Evolutionary conservation across 306 rosid genomes (phyloP).

Genomic region (Vicia faba): DNA sequence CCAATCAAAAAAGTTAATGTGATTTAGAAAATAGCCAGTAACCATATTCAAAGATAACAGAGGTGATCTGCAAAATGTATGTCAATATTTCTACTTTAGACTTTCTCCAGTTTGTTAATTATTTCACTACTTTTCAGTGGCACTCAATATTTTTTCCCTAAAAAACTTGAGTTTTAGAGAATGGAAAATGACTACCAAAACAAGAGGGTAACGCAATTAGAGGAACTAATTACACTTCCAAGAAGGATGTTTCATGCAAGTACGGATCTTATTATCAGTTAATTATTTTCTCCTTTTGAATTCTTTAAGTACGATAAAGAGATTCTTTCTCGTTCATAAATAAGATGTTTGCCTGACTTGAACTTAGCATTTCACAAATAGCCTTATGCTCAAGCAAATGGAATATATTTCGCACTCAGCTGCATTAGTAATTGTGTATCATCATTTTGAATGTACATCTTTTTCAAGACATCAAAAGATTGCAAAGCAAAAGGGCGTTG

Average conservation of each 20-base stretch:
- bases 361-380: conserved; percentile 18
- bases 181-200: conserved; percentile 10
- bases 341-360: neutral
- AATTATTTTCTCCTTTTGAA: conserved; percentile 12
- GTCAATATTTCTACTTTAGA: conserved; percentile 11
- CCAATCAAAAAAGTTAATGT: conserved; percentile 26
- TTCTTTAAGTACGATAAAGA: conserved; percentile 8
- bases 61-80: conserved; percentile 9
- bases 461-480: conserved; percentile 29
- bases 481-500: neutral
- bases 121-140: conserved; percentile 28
- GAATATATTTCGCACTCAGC: conserved; percentile 13
- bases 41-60: conserved; percentile 14
- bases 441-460: conserved; percentile 21
- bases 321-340: neutral
- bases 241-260: conserved; percentile 30
- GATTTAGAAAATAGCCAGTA: conserved; percentile 15
- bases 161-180: conserved; percentile 10
- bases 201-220: conserved; percentile 13
- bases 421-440: conserved; percentile 10
- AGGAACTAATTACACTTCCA: conserved; percentile 26
- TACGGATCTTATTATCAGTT: neutral
- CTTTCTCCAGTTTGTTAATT: conserved; percentile 18
- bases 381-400: conserved; percentile 12
- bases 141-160: neutral